These are phyloP conservation scores for Zygosaccharomyces sapae DNA, from an alignment of 1,139 yeast species.

Conservation along the genomic window DNA sequence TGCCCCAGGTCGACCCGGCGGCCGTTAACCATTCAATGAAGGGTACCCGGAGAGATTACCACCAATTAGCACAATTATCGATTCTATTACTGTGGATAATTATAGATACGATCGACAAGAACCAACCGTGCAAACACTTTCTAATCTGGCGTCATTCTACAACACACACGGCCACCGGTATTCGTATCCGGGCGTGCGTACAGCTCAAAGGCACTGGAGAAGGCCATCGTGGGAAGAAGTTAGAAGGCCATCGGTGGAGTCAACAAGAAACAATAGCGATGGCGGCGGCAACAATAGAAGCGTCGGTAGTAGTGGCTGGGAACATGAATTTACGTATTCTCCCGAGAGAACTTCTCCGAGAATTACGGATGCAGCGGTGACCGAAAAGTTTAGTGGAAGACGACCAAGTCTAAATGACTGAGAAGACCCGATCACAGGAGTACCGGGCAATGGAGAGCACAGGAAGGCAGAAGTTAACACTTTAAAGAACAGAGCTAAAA, in stretches of 20 bases:
- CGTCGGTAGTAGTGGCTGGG: background rate
- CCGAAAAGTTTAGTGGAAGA: background rate
- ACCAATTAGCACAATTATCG: constrained; percentile 18
- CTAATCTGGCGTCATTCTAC: constrained; percentile 27
- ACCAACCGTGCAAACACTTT: constrained; percentile 24
- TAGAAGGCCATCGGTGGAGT: constrained; percentile 1
- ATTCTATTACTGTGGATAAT: constrained; percentile 9
- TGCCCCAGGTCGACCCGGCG: constrained; percentile 1
- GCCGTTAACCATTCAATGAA: no score
- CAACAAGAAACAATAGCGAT: background rate
- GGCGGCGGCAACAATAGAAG: no score
- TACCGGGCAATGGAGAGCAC: no score
- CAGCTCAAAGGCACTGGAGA: constrained; percentile 2
- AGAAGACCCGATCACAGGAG: background rate
- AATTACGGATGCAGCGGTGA: background rate
- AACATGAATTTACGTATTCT: background rate
- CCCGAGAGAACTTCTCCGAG: background rate
- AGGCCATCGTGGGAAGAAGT: constrained; percentile 4
- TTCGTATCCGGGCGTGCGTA: constrained; percentile 21
- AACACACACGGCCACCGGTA: constrained; percentile 28
- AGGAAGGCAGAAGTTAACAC: no score
- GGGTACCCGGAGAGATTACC: constrained; percentile 11
- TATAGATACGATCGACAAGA: constrained; percentile 8
- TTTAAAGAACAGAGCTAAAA: no score
- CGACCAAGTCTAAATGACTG: background rate